Base-by-base conservation (phyloP, 352 stramenopile species). In the Pythium aristosporum region DNA sequence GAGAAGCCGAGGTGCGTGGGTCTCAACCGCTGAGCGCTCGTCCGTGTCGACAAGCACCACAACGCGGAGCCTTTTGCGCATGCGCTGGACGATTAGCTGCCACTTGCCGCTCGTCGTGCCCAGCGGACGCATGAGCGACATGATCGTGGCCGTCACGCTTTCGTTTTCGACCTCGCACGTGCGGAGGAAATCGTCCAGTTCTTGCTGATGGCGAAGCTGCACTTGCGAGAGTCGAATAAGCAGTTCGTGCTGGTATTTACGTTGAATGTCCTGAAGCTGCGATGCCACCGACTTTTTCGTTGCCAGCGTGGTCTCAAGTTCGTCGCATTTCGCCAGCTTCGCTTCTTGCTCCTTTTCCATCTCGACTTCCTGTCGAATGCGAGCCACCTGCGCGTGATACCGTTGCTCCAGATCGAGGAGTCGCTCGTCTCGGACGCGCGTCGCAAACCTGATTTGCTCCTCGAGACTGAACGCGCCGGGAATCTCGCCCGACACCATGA, bases 91-190 rank as follows among this genome's bases (percentile, higher is more conserved):
- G 28, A 86, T 82, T 36, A 82, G 77, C 39, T 87, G 76, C 82
- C 82, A 91, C 23, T 86, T 87, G 3, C 79, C 82, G 23, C 78
- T 91, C 0, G 80, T 89, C 12, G 87, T 83, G 7, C 82, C 82
- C 1, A 91, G 62, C 13, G 82, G 82, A 20, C 82, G 74, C 59
- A 87, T 91, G 12, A 91, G 62, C 12, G 82, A 83, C 82, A 91
- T 91, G 65, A 91, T 86, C 4, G 77, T 91, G 5, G 80, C 75
- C 7, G 78, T 85, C 9, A 89, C 72, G 30, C 75, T 89, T 63
- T 91, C 82, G 12, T 74, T 91, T 53, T 91, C 82, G 6, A 91
- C 82, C 67, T 91, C 80, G 13, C 78, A 76, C 41, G 68, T 66
- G 5, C 82, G 73, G 20, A 76, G 42, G 42, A 84, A 77, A 46